Base-by-base conservation (phyloP, 495 filamentous ascomycete species). In the Aspergillus haitiensis region DNA sequence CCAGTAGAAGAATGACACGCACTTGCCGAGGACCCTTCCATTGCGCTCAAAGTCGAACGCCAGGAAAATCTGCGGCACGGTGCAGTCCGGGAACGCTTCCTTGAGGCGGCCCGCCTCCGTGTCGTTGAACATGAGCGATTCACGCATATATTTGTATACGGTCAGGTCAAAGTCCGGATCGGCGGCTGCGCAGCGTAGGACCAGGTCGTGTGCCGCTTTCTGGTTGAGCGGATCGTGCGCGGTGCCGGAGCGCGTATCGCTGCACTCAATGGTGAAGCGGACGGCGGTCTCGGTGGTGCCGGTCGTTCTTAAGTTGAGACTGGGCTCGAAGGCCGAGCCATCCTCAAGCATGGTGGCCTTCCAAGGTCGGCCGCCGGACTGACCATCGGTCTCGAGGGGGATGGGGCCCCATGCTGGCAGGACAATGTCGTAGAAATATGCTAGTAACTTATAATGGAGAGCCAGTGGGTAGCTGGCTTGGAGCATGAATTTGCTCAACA, bases 371-470 rank as follows among this genome's bases (percentile, higher is more conserved):
- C 46, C 46, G 6, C 46, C 46, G 31, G 46, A 18, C 31, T 49
- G 46, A 12, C 46, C 46, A 9, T 49, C 46, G 6, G 46, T 49
- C 46, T 49, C 21, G n/a, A 21, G 16, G n/a, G 46, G 46, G 21
- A 49, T 49, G 46, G 46, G 46, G 31, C 46, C 46, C 46, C 46
- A 49, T 49, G 46, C 46, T 21, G 46, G 46, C 46, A 49, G 21
- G 46, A 49, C 46, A 18, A 49, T 32, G 46, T 49, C 46, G 16
- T 49, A 18, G 16, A 49, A 49, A 18, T 49, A 49, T 49, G 46
- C 46, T 2, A 49, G 46, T 49, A 18, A 15, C 16, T 49, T 49
- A 49, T 49, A 49, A 18, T 15, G 46, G 16, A 49, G 46, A 18
- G 7, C 13, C 1, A 49, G 16, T 49, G 46, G 46, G 2, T 49